Conservation (phyloP, 257 asterid species). For the Solanum peruvianum region DNA sequence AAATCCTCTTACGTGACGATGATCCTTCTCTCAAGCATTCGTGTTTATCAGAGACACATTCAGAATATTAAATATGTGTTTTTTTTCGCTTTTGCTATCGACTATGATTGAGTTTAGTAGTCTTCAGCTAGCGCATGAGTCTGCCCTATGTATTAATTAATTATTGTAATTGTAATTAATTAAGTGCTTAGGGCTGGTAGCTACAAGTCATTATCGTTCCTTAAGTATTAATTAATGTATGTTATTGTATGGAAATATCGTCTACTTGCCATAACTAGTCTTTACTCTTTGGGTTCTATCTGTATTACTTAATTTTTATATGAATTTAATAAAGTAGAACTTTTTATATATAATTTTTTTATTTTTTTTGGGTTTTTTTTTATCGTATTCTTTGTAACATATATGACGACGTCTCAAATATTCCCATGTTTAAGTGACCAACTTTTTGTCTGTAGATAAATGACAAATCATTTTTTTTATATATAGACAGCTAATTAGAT, state of each 20-base stretch:
- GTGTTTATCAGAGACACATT: neutral
- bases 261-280: neutral
- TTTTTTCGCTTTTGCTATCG: neutral
- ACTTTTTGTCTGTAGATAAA: neutral
- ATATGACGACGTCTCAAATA: neutral
- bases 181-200: neutral
- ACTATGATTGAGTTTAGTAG: neutral
- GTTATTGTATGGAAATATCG: neutral
- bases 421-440: neutral
- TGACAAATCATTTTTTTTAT: neutral
- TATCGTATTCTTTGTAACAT: neutral
- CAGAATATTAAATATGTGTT: neutral
- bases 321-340: neutral
- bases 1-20: conserved; percentile 22
- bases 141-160: neutral
- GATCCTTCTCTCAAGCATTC: conserved; percentile 17
- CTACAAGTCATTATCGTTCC: neutral
- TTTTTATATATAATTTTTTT: neutral
- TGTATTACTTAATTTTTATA: neutral
- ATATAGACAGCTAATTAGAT: neutral
- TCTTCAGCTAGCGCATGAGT: neutral
- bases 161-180: neutral
- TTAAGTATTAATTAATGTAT: neutral
- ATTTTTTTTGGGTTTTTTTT: neutral
- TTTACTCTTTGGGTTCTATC: neutral